Evolutionary conservation across 169 alveolate genomes (phyloP), one percentile per base, ranked within the genome.

Genomic region (Plasmodium gaboni): DNA sequence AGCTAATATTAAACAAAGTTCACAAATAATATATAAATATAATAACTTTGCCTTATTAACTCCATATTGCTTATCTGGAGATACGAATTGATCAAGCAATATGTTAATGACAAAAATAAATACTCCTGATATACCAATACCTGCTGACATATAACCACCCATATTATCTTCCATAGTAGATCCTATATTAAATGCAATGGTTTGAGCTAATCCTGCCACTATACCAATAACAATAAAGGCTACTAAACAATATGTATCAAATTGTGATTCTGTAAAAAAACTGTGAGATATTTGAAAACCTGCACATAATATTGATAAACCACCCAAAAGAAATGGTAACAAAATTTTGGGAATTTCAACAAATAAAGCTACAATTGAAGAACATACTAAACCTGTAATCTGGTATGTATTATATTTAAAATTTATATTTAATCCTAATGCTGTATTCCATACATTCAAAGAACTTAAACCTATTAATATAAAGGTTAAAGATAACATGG

Each of bases 401-500:
- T 83, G 91, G 44, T 50, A 83, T 17, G 83, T 57, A 55, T 83
- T 68, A 51, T 83, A 83, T 15, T 53, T 83, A 42, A 69, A 68
- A 53, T 83, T 69, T 17, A 83, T 68, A 57, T 83, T 69, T 69
- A 83, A 67, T 5, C 86, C 91, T 15, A 83, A 69, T 3, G 85
- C 86, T 68, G 86, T 68, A 24, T 83, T 83, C 91, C 91, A 83
- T 53, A 83, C 91, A 83, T 83, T 83, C 59, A 83, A 68, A 13
- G 85, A 68, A 38, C 91, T 68, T 7, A 83, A 53, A 42, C 91
- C 91, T 32, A 83, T 83, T 68, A 83, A 60, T 24, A 68, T 26
- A 38, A 68, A 83, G 3, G 91, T 83, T 5, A 69, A 19, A 57
- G 71, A 48, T 2, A 53, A 57, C 28, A 69, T 48, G 22, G 8